A percentile compares a stretch with the other conserved stretches of the same genome.
Conservation (phyloP, 2,329 filamentous ascomycete species). For the Ilyonectria sp. region DNA sequence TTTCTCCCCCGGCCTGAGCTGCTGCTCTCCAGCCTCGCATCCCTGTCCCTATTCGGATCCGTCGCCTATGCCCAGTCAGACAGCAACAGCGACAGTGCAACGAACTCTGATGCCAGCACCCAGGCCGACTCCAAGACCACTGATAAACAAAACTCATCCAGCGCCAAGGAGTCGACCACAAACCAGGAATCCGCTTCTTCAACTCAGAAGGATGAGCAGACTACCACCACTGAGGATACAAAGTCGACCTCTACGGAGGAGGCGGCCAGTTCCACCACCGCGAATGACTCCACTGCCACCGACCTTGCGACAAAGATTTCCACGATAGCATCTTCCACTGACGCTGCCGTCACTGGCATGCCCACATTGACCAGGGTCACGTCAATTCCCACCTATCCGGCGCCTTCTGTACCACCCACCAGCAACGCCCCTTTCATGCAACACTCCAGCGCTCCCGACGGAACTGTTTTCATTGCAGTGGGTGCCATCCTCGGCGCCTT, state of each 20-base stretch:
- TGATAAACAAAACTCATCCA: conserved; percentile 16
- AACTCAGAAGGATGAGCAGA: conserved; percentile 26
- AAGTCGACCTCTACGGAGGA: conserved; percentile 5
- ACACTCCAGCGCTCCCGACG: conserved; percentile 86
- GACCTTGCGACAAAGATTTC: conserved; percentile 32
- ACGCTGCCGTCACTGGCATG: conserved; percentile 51
- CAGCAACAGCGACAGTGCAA: conserved; percentile 34
- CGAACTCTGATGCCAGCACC: conserved; percentile 20
- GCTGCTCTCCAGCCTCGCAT: conserved; percentile 47
- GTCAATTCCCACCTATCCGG: conserved; percentile 72
- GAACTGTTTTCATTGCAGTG: conserved; percentile 96
- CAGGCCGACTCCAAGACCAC: conserved; percentile 20
- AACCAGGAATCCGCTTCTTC: conserved; percentile 16
- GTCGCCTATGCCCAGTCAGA: conserved; percentile 53
- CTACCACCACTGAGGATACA: conserved; percentile 42
- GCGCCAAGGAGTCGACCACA: conserved; percentile 38
- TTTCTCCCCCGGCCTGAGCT: conserved; percentile 46
- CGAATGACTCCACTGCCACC: conserved; percentile 28
- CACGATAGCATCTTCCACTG: conserved; percentile 36
- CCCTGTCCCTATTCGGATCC: conserved; percentile 49
- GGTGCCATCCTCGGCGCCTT: conserved; percentile 90
- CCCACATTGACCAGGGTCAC: conserved; percentile 60
- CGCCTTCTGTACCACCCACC: conserved; percentile 85
- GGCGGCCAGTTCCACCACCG: conserved; percentile 42
- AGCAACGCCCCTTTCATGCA: conserved; percentile 92